A percentile compares a stretch with the other conserved stretches of the same genome.
Evolutionary conservation across 345 rosid species (phyloP).

Genomic region (Murraya paniculata): DNA sequence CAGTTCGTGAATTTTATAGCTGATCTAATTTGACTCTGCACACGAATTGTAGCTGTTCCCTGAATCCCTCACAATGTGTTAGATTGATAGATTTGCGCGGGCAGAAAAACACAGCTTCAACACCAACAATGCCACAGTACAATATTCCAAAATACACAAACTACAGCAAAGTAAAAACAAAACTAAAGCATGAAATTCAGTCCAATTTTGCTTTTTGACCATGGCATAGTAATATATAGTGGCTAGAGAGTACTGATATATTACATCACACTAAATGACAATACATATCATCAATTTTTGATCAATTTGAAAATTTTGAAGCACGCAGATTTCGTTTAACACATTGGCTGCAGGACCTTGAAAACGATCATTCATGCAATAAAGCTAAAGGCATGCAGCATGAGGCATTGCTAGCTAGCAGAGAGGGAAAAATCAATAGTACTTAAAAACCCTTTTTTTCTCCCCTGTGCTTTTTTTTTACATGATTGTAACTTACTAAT

Average conservation of each 20-base stretch:
- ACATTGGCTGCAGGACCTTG: slow-evolving; percentile 15
- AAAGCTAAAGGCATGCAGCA: slow-evolving; percentile 9
- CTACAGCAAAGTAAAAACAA: neutral
- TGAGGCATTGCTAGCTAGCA: neutral
- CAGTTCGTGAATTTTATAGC: neutral
- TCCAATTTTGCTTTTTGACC: neutral
- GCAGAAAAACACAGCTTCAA: neutral
- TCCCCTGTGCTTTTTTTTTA: neutral
- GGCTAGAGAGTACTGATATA: no score
- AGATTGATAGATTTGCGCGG: neutral
- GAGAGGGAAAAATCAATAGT: neutral
- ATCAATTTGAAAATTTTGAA: neutral
- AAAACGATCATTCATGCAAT: slow-evolving; percentile 17
- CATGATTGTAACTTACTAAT: neutral
- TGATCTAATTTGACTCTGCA: neutral
- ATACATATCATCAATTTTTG: neutral
- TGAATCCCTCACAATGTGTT: neutral
- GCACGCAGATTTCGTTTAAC: neutral
- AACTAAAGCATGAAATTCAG: neutral
- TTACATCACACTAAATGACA: no score
- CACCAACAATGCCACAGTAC: neutral
- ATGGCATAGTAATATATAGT: no score
- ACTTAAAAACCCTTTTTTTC: no score
- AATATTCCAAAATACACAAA: slow-evolving; percentile 13
- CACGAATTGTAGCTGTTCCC: neutral